Conservation (phyloP, 2,329 filamentous ascomycete genomes). For the Nemania diffusa region DNA sequence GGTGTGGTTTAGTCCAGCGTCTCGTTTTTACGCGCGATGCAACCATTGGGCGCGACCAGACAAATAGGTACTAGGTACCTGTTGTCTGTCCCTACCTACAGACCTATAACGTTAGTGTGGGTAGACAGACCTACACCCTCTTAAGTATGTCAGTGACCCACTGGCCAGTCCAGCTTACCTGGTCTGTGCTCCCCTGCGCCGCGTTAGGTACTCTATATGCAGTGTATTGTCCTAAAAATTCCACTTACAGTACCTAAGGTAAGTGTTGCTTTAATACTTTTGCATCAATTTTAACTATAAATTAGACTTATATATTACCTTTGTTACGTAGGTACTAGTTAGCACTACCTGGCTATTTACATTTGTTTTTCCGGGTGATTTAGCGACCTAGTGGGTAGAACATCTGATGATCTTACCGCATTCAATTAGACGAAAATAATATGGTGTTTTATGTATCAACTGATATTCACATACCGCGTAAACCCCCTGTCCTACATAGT, state of each 20-base stretch:
- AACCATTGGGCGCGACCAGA: constrained; percentile 34
- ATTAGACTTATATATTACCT: no score
- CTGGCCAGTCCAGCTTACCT: neutral
- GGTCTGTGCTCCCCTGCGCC: neutral
- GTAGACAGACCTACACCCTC: neutral
- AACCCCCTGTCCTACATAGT: neutral
- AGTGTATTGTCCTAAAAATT: no score
- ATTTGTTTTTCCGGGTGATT: no score
- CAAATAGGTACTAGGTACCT: neutral
- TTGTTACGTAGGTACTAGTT: no score
- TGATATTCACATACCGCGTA: neutral
- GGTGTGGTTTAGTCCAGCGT: constrained; percentile 24
- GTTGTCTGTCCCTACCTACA: neutral
- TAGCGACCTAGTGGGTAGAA: no score
- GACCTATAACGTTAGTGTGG: no score
- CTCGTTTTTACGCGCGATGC: constrained; percentile 36
- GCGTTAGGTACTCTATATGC: no score
- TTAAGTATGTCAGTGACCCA: neutral
- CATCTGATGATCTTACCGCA: neutral
- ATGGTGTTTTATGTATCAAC: no score
- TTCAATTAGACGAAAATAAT: neutral
- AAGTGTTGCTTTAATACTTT: no score
- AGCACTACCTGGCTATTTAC: no score
- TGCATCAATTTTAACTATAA: no score
- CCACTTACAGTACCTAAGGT: no score